These are phyloP conservation scores for Crataegus laevigata DNA, from an alignment of 306 rosid genomes.

Conservation along the genomic window DNA sequence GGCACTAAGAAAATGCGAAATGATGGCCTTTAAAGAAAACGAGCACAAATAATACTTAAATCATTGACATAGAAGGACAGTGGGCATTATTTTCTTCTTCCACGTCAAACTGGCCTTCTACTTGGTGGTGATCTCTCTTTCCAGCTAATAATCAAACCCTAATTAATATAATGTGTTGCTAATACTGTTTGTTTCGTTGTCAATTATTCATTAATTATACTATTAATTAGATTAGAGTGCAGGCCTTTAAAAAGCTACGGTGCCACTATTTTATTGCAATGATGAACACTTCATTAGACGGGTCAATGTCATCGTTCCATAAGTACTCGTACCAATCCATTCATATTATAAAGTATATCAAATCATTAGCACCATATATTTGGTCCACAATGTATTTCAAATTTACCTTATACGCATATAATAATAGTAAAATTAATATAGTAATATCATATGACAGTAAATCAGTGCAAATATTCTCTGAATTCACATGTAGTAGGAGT, in stretches of 20 bases:
- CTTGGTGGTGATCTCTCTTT: not conserved
- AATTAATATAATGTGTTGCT: not conserved
- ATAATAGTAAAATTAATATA: too few relatives aligned
- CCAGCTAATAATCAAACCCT: not conserved
- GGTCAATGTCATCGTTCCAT: too few relatives aligned
- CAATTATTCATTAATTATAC: not conserved
- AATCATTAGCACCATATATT: too few relatives aligned
- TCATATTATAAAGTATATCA: too few relatives aligned
- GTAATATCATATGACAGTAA: too few relatives aligned
- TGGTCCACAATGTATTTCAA: too few relatives aligned
- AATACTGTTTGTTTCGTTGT: not conserved
- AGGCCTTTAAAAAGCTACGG: not conserved
- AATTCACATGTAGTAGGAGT: not conserved
- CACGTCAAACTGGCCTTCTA: slow-evolving; percentile 3
- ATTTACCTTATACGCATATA: too few relatives aligned
- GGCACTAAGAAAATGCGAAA: slow-evolving; percentile 21
- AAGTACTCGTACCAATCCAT: too few relatives aligned
- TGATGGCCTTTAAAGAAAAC: slow-evolving; percentile 4
- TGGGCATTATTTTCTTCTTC: slow-evolving; percentile 6
- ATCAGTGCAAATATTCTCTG: too few relatives aligned
- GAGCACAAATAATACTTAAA: slow-evolving; percentile 21
- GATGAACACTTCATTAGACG: not conserved
- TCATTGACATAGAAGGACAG: slow-evolving; percentile 39
- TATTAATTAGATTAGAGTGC: too few relatives aligned
- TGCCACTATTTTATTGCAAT: not conserved